These are phyloP conservation scores for Zostera marina DNA, from an alignment of 116 monocot genomes.

Conservation along the genomic window DNA sequence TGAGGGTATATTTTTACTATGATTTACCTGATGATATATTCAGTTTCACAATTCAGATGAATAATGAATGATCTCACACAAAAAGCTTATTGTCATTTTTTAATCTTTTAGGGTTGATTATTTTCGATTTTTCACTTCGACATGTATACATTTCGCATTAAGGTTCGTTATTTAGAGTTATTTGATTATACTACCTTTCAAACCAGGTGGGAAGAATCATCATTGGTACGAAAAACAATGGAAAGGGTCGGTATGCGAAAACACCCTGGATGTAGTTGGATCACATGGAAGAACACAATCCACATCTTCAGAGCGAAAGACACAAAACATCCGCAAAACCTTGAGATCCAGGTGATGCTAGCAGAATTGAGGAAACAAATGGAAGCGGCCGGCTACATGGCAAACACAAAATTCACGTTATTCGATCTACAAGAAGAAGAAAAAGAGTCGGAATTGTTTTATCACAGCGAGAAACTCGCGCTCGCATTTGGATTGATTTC, in stretches of 20 bases:
- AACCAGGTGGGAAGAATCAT: conserved; percentile 15
- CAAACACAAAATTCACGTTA: conserved; percentile 12
- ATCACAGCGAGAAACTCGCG: conserved; percentile 20
- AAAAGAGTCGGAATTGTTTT: conserved; percentile 9
- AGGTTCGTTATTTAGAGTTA: background rate
- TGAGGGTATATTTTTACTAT: too few species aligned
- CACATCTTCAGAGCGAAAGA: conserved; percentile 20
- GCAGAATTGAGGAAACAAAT: conserved; percentile 7
- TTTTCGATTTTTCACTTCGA: background rate
- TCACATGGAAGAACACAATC: conserved; percentile 9
- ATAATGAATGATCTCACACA: too few species aligned
- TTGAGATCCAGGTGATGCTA: conserved; percentile 9
- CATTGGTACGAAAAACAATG: conserved; percentile 14
- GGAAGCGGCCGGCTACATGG: conserved; percentile 8
- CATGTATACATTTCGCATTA: background rate
- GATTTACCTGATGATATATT: too few species aligned
- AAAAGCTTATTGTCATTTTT: too few species aligned
- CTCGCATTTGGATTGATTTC: conserved; percentile 16
- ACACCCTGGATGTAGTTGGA: conserved; percentile 21
- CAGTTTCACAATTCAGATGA: too few species aligned
- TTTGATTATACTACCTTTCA: background rate
- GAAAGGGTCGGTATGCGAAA: conserved; percentile 13
- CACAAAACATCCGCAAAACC: conserved; percentile 1
- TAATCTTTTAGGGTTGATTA: too few species aligned
- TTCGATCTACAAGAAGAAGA: conserved; percentile 19